Evolutionary conservation across 164 flowering plant genomes (phyloP).

Genomic region (Magnolia officinalis): DNA sequence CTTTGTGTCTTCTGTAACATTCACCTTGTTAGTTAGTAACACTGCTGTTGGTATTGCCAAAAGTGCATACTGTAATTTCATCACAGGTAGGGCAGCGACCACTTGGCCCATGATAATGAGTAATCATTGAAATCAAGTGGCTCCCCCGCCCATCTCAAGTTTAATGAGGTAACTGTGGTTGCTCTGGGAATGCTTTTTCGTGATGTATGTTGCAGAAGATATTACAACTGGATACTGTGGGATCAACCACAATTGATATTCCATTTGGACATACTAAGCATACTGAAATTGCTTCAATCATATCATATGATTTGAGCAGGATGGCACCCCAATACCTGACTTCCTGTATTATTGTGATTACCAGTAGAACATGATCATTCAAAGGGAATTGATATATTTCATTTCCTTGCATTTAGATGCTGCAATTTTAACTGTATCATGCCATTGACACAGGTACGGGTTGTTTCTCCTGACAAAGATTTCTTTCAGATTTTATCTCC

Average conservation of each 20-base stretch:
- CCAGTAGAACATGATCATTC: not conserved
- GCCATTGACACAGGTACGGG: slow-evolving; percentile 56
- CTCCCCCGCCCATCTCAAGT: too few species aligned
- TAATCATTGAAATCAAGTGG: too few species aligned
- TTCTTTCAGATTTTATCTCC: slow-evolving; percentile 95
- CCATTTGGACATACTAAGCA: too few species aligned
- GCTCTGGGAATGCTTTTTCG: too few species aligned
- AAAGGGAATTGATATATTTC: not conserved
- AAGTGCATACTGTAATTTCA: not conserved
- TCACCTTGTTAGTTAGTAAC: not conserved
- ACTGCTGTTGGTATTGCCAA: not conserved
- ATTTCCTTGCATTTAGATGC: not conserved
- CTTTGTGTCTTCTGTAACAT: not conserved
- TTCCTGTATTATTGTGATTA: not conserved
- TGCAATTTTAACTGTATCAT: slow-evolving; percentile 1
- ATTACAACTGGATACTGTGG: too few species aligned
- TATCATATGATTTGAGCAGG: slow-evolving; percentile 1
- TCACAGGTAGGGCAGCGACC: not conserved
- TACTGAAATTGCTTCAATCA: not conserved
- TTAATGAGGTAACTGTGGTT: too few species aligned
- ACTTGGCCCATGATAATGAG: not conserved
- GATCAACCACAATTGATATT: too few species aligned
- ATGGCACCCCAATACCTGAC: not conserved
- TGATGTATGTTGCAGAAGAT: too few species aligned
- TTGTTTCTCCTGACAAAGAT: slow-evolving; percentile 98